A percentile compares a stretch with the other conserved stretches of the same genome.
Conservation (phyloP, 2,329 filamentous ascomycete genomes). For the Aureobasidium namibiae region DNA sequence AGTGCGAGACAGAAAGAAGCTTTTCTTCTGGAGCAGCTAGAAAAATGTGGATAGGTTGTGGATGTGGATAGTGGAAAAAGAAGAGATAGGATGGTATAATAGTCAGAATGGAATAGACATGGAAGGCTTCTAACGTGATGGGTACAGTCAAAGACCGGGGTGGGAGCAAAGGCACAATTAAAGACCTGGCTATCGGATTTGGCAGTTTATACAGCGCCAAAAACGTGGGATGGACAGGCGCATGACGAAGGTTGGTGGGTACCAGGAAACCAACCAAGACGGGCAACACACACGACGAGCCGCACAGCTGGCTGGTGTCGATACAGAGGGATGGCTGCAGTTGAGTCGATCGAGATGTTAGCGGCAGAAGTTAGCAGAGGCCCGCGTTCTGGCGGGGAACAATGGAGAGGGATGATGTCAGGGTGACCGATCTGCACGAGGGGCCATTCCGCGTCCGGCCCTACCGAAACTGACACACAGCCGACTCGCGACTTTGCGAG, state of each 20-base stretch:
- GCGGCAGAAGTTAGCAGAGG: conserved; percentile 8
- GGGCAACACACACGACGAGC: conserved; percentile 11
- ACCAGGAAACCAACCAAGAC: not conserved
- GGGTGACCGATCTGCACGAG: conserved; percentile 7
- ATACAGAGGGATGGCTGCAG: conserved; percentile 7
- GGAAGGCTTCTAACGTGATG: conserved; percentile 6
- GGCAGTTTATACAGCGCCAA: conserved; percentile 9
- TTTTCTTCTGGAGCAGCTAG: conserved; percentile 4
- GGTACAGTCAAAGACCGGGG: not conserved
- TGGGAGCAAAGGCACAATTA: conserved; percentile 6
- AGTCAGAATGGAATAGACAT: not conserved
- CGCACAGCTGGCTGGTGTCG: conserved; percentile 7
- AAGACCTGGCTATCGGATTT: conserved; percentile 13
- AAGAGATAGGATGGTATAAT: conserved; percentile 7
- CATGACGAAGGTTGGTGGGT: conserved; percentile 12
- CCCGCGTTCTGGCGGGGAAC: conserved; percentile 3
- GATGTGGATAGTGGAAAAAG: not conserved
- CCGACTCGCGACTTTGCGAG: not conserved
- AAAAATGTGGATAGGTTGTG: not conserved
- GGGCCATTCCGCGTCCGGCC: not conserved
- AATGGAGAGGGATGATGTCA: conserved; percentile 7
- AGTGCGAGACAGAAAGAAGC: conserved; percentile 5
- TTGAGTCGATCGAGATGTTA: conserved; percentile 6
- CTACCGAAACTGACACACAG: conserved; percentile 4
- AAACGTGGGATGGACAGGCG: conserved; percentile 13